Evolutionary conservation across 768 basidiomycete species (phyloP), one percentile per base, ranked within the genome.

Genomic region (Pluteus cervinus): DNA sequence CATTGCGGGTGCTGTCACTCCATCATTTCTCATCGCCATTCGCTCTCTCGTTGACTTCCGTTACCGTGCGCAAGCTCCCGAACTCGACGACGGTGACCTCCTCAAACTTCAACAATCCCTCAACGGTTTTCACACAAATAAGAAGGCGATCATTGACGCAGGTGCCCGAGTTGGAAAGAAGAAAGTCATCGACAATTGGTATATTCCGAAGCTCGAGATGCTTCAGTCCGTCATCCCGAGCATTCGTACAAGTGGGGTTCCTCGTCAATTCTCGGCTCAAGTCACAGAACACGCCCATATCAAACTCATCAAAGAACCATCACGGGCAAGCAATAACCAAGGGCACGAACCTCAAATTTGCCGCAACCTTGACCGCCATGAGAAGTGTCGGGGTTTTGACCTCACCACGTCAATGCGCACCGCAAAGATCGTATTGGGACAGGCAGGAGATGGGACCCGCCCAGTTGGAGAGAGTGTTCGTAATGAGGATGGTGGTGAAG

Each of bases 171-270:
- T n/a, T 5, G 3, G 35, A 31, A 50, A 51, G 26, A 42, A 51
- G 2, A 37, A 16, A 12, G 37, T 51, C 1, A 57, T 64, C 16
- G 24, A 58, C 5, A 43, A 68, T 37, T 71, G 58, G 48, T 36
- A 58, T 12, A 70, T 72, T 28, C 66, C 62, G 2, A 73, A 73
- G 44, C 56, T 68, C 7, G 62, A 66, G 36, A 45, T 63, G 11
- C 42, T 66, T 14, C 62, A 65, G 14, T 59, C 53, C 24, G 52
- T 68, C 4, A 28, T 41, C 2, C 14, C 36, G 1, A 61, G 50
- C 36, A 61, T 60, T 12, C 31, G 34, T 3, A 24, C 21, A 1
- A 56, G 54, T 34, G 68, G 66, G 0, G 52, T 47, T 4, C 37
- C 58, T 3, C 48, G 53, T 6, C 60, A 69, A 33, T 63, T 54